Base-by-base conservation (phyloP, 768 basidiomycete species). In the Auricularia cornea region DNA sequence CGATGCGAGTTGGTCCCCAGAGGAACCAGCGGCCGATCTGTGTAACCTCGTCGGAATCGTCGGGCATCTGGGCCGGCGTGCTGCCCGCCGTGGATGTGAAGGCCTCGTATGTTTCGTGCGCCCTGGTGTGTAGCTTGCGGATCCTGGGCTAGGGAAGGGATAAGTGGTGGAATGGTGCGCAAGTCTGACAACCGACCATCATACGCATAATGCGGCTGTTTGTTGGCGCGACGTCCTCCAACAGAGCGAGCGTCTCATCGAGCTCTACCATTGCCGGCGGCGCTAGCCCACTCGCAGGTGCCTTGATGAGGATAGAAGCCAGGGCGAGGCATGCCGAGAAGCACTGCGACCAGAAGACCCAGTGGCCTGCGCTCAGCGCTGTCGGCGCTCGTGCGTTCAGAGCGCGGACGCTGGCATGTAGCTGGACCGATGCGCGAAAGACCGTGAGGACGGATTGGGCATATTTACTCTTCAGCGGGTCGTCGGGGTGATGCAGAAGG, bases 371-470 rank as follows among this genome's bases (percentile, higher is more conserved):
- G 16, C 8, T 78, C 33, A 81, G 74, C 67, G 82, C 84, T 28
- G 88, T 72, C 30, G 85, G 83, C 2, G 86, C 85, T 59, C 83
- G 83, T 65, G 82, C 77, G 59, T 84, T 81, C 59, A 78, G 83
- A 66, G 87, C 72, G 77, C 70, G 69, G 59, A 83, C 68, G 59
- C 76, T 73, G 16, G 75, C 71, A 70, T 85, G 87, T 64, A 89
- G 84, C 23, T 83, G 78, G 16, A 83, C 88, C n/a, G 88, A 86
- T 67, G 84, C 86, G 63, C 86, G 79, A 70, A 88, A 88, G 48
- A 86, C 84, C 1, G 88, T 86, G 28, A 89, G 77, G 72, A 88
- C 87, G 1, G 87, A 89, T 0, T 87, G 87, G 0, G 88, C 86
- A 65, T 85, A 89, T 1, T 86, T 84, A 68, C 86, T 89, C 60